A percentile compares a stretch with the other conserved stretches of the same genome.
Conservation (phyloP, 768 basidiomycete genomes). For the Termitomyces sp. region DNA sequence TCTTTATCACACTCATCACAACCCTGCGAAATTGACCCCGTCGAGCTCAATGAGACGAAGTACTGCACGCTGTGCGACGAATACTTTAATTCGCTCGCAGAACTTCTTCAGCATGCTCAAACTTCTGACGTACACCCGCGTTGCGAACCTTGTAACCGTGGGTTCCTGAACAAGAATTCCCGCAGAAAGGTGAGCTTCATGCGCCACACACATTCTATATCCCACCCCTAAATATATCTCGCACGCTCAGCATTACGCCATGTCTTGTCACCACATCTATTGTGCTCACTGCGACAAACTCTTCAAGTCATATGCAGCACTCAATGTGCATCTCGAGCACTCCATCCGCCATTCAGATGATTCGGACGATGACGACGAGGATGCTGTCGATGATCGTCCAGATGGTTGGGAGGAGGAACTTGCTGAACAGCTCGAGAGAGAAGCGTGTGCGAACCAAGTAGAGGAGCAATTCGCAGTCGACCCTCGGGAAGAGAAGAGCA, state of each 20-base stretch:
- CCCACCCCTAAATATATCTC: not conserved
- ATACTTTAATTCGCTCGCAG: not conserved
- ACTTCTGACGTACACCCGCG: constrained; percentile 3
- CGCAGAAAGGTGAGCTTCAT: constrained; percentile 5
- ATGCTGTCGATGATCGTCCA: not conserved
- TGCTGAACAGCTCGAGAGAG: not conserved
- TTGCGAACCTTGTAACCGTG: constrained; percentile 1
- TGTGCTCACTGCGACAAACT: constrained; percentile 5
- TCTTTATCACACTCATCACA: not conserved
- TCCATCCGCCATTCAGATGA: constrained; percentile 7
- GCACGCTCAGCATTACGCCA: constrained; percentile 2
- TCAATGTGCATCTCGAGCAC: constrained; percentile 5
- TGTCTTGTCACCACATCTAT: constrained; percentile 7
- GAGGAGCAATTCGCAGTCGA: constrained; percentile 1
- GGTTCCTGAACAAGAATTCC: constrained; percentile 9
- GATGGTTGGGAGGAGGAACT: constrained; percentile 10
- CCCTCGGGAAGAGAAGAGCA: not conserved
- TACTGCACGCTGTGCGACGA: constrained; percentile 4
- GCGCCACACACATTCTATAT: not conserved
- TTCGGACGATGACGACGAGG: constrained; percentile 5
- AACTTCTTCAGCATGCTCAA: not conserved
- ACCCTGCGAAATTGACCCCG: not conserved
- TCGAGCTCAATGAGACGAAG: not conserved
- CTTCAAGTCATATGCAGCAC: constrained; percentile 2
- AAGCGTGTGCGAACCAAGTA: not conserved